Evolutionary conservation across 768 basidiomycete species (phyloP), one percentile per base, ranked within the genome.

Genomic region (Boletellus emodensis): DNA sequence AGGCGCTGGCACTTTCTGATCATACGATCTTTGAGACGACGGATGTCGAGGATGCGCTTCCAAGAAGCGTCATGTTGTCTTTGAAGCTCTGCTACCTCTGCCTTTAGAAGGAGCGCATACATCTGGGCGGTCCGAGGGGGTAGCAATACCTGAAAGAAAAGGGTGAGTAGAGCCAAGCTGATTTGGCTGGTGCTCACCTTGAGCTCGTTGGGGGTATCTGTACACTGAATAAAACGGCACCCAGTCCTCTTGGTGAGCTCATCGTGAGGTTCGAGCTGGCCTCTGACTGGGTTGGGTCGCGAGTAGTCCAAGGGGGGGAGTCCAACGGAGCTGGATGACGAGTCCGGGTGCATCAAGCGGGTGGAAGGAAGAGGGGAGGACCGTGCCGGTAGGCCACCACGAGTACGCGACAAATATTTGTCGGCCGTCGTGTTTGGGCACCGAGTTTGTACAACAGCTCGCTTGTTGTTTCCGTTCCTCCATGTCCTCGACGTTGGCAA

Each of bases 21-120:
- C 85, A 88, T 87, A 51, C 87, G 79, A 64, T 89, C 86, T 71
- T 89, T 89, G 60, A 89, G 73, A 55, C 81, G 86, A 13, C 86
- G 84, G 42, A 89, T 85, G 63, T 87, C 78, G 54, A 85, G 72
- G 59, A 89, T 77, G 54, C 82, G 80, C 42, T 84, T 78, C 85
- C 84, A 87, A 51, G 79, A 78, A 18, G 83, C 73, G 32, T 69
- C 61, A 3, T 71, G 71, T 50, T 79, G 79, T 65, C 79, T 83
- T 37, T 73, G 72, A 18, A 89, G 76, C 60, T 88, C 87, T 24
- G 70, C 68, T 6, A 70, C 67, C 65, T 89, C 87, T 36, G 80
- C 71, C 57, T 79, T 79, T 38, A 88, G 72, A 18, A 89, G 75
- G 53, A 85, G 76, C 52, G 79, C 75, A 56, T 88, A 89, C 63